Percentiles rank a stretch among this genome's conserved stretches.
Conservation (phyloP, 1,139 yeast species). For the Pichia sp. region DNA sequence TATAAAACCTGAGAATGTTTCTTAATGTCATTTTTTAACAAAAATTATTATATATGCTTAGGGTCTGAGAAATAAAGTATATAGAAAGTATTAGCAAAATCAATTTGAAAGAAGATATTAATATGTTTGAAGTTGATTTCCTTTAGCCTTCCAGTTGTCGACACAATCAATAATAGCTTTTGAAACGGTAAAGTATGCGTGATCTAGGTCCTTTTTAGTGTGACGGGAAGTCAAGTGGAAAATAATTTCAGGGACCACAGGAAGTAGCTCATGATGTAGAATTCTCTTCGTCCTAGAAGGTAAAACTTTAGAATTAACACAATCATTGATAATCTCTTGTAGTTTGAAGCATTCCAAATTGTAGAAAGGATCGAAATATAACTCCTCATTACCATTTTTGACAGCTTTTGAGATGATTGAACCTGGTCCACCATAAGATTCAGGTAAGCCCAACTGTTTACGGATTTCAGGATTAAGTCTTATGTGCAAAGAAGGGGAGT, state of each 20-base stretch:
- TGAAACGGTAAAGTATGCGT: constrained; percentile 25
- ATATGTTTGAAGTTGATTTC: neutral
- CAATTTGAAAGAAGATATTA: neutral
- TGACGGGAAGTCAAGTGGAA: constrained; percentile 56
- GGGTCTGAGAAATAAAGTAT: neutral
- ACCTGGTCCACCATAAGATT: constrained; percentile 42
- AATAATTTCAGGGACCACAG: constrained; percentile 69
- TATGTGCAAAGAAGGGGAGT: constrained; percentile 67
- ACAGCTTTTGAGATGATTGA: constrained; percentile 28
- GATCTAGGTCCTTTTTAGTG: constrained; percentile 47
- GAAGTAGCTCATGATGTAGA: constrained; percentile 70
- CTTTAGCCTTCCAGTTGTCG: constrained; percentile 12
- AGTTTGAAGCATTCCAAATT: constrained; percentile 60
- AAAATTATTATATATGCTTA: neutral
- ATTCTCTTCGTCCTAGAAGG: constrained; percentile 68
- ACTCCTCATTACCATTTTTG: constrained; percentile 30
- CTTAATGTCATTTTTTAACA: neutral
- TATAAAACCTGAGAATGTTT: neutral
- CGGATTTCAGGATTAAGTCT: constrained; percentile 45
- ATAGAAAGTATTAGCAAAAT: neutral
- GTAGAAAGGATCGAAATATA: constrained; percentile 37
- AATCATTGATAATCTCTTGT: constrained; percentile 57
- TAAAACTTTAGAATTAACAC: constrained; percentile 49
- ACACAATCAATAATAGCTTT: constrained; percentile 20
- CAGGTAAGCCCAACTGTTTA: constrained; percentile 41